Evolutionary conservation across 192 early-diverging fungal genomes (phyloP).

Genomic region (Coemansia sp.): DNA sequence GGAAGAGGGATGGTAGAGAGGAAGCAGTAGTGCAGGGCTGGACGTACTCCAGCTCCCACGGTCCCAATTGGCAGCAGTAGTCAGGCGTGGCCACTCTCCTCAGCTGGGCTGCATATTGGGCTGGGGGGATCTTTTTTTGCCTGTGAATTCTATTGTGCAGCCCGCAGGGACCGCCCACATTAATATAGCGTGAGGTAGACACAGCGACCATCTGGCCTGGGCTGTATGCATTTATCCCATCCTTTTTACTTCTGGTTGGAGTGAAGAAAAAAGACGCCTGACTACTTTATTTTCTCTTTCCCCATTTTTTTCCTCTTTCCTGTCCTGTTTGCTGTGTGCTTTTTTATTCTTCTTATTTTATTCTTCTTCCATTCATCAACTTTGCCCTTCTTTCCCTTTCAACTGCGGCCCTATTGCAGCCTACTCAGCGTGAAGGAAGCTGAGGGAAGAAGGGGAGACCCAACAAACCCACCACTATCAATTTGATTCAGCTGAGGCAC

Average conservation of each 20-base stretch:
- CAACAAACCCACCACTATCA: neutral
- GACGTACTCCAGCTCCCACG: slow-evolving; percentile 1
- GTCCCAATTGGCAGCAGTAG: neutral
- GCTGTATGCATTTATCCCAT: neutral
- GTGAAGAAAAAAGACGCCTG: slow-evolving; percentile 3
- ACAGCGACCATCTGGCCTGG: neutral
- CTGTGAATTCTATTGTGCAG: slow-evolving; percentile 9
- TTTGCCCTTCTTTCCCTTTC: neutral
- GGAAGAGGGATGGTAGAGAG: too few species aligned
- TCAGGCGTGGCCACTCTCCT: neutral
- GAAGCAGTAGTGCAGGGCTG: neutral
- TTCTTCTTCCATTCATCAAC: neutral
- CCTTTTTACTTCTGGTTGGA: slow-evolving; percentile 6
- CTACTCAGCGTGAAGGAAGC: neutral
- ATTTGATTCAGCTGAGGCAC: neutral
- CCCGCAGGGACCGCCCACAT: slow-evolving; percentile 5
- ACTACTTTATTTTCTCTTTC: slow-evolving; percentile 1
- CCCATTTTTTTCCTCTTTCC: neutral
- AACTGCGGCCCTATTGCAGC: neutral
- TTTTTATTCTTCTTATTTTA: slow-evolving; percentile 4
- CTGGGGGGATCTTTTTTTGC: neutral
- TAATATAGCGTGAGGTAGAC: neutral
- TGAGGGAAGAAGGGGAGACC: neutral
- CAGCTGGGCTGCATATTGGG: neutral
- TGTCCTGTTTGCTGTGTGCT: neutral